Percentiles rank a stretch among this genome's conserved stretches.
Conservation (phyloP, 108 stramenopile genomes). For the Mediolabrus comicus region DNA sequence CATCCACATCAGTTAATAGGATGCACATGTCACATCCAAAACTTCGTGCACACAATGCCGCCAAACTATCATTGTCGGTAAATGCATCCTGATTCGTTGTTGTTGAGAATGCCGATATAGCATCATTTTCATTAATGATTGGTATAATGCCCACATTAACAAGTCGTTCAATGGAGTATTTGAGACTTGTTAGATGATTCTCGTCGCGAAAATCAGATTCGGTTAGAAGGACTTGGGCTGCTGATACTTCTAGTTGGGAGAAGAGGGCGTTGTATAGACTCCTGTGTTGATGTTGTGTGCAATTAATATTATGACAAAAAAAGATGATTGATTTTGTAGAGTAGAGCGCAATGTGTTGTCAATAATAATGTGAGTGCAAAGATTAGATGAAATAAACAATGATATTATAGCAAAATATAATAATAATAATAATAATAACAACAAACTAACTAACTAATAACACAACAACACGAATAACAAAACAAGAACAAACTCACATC, state of each 20-base stretch:
- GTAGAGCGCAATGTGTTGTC: not conserved
- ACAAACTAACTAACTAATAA: not conserved
- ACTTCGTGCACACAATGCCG: constrained; percentile 84
- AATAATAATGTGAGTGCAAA: not conserved
- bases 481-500: constrained; percentile 48
- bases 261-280: constrained; percentile 87
- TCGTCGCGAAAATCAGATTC: constrained; percentile 84
- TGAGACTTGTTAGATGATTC: constrained; percentile 69
- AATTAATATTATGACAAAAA: not conserved
- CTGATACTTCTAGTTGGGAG: constrained; percentile 76
- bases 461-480: too few relatives aligned
- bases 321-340: not conserved
- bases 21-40: constrained; percentile 87
- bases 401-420: too few relatives aligned
- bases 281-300: too few relatives aligned
- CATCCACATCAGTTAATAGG: constrained; percentile 93
- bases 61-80: constrained; percentile 95
- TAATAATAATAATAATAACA: not conserved
- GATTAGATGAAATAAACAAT: not conserved
- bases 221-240: constrained; percentile 91
- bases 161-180: constrained; percentile 82
- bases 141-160: constrained; percentile 91
- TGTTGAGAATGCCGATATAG: constrained; percentile 90
- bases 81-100: constrained; percentile 82
- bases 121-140: constrained; percentile 98